Conservation (phyloP, 768 basidiomycete genomes). For the Leccinum barrowsii region DNA sequence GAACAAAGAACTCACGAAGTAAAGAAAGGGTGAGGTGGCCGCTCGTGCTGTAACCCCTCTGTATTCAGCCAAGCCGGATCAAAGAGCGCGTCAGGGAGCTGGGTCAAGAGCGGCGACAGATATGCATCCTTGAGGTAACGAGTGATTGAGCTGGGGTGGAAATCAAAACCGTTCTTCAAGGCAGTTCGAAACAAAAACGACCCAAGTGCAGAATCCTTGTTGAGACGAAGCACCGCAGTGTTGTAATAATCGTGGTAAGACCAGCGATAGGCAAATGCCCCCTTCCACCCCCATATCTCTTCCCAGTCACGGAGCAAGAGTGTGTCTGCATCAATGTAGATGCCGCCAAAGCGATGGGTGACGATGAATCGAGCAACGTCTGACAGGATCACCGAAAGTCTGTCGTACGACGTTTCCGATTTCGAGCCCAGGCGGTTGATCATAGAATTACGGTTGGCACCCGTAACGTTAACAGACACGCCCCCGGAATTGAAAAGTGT, state of each 20-base stretch:
- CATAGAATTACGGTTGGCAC: constrained; percentile 8
- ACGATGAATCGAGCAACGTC: constrained; percentile 97
- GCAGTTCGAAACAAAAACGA: constrained; percentile 91
- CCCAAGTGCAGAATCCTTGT: constrained; percentile 84
- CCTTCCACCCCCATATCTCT: constrained; percentile 92
- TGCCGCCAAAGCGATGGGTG: constrained; percentile 89
- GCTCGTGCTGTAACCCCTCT: constrained; percentile 82
- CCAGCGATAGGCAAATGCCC: constrained; percentile 95
- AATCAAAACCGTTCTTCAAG: constrained; percentile 86
- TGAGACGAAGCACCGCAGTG: constrained; percentile 87
- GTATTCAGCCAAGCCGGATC: constrained; percentile 95
- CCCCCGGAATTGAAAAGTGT: constrained; percentile 88
- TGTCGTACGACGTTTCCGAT: constrained; percentile 62
- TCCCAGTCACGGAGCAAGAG: constrained; percentile 94
- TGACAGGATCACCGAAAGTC: constrained; percentile 86
- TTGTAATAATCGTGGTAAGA: constrained; percentile 90
- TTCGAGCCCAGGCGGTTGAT: constrained; percentile 53
- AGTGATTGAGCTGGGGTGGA: constrained; percentile 92
- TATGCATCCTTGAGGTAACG: constrained; percentile 81
- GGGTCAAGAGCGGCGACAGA: constrained; percentile 69
- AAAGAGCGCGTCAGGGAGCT: constrained; percentile 88
- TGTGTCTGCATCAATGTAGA: constrained; percentile 93
- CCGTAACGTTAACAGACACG: constrained; percentile 60
- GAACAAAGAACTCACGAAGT: constrained; percentile 52
- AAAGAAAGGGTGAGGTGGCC: constrained; percentile 92